A percentile compares a stretch with the other conserved stretches of the same genome.
Conservation (phyloP, 2,329 filamentous ascomycete genomes). For the Magnaporthales sp. region DNA sequence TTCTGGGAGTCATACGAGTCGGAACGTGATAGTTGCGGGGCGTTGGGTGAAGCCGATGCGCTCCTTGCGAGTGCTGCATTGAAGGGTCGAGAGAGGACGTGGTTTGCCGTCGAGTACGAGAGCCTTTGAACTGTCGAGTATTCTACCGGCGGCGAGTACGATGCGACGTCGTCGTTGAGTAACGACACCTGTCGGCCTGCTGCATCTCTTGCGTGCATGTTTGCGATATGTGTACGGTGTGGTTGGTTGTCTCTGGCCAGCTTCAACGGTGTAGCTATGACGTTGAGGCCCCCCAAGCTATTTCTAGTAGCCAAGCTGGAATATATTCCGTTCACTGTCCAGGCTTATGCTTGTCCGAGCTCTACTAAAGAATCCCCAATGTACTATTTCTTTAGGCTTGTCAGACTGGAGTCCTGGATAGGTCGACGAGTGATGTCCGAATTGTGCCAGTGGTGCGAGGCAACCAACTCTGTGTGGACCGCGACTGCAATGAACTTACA, state of each 20-base stretch:
- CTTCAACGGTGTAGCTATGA: background rate
- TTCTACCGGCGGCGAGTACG: background rate
- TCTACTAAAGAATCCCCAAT: background rate
- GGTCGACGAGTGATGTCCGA: background rate
- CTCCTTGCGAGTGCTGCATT: conserved; percentile 25
- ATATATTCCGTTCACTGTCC: background rate
- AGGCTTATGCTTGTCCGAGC: background rate
- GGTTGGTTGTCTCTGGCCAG: background rate
- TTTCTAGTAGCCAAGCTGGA: background rate
- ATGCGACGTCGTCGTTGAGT: conserved; percentile 42
- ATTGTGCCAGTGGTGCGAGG: background rate
- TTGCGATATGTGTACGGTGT: conserved; percentile 8
- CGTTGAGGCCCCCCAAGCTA: background rate
- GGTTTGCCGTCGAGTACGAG: conserved; percentile 26
- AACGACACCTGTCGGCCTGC: conserved; percentile 50
- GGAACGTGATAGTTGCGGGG: conserved; percentile 50
- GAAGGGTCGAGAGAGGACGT: conserved; percentile 23
- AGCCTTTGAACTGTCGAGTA: conserved; percentile 11
- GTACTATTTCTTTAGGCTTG: background rate
- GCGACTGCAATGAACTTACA: too few relatives aligned
- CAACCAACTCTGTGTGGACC: background rate
- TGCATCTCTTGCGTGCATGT: conserved; percentile 48
- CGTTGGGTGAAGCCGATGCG: conserved; percentile 37
- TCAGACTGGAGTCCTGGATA: background rate
- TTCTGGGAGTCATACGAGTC: conserved; percentile 54